phyloP scores from a whole-genome alignment of 148 eudicot genomes.

The Fagopyrum homotropicum region DNA sequence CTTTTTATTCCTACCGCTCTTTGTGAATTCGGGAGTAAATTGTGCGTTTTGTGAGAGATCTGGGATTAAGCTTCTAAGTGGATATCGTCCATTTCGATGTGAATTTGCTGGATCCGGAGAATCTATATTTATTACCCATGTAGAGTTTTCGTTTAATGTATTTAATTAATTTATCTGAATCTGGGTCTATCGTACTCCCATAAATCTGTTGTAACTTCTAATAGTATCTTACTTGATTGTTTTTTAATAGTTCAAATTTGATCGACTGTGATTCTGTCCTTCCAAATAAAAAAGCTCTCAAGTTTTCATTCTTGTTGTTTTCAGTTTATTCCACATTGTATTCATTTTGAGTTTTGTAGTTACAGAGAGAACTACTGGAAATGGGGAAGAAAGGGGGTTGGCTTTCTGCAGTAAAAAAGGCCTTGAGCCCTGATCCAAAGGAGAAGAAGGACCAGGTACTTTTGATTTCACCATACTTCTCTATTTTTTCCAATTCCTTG shows the following conservation, averaged over 20 bases:
- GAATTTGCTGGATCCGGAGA: background rate
- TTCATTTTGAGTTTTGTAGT: background rate
- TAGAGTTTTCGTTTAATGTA: background rate
- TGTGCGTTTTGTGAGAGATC: background rate
- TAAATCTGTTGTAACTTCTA: background rate
- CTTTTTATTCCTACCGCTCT: background rate
- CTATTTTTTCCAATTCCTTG: too few relatives aligned
- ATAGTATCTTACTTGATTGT: background rate
- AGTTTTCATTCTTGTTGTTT: background rate
- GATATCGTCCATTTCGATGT: background rate
- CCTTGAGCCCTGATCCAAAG: conserved; percentile 51
- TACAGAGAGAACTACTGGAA: conserved; percentile 34
- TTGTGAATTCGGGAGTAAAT: background rate
- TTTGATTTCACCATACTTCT: background rate
- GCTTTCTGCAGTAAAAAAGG: conserved; percentile 71
- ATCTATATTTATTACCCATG: background rate
- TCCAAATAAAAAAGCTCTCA: background rate
- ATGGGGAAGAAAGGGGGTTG: conserved; percentile 81
- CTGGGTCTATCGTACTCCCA: too few relatives aligned
- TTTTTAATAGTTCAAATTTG: background rate
- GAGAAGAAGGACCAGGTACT: conserved; percentile 59
- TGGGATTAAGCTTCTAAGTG: background rate
- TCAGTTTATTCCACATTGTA: background rate
- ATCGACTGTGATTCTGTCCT: background rate
- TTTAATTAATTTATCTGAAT: background rate